Percentiles rank a stretch among this genome's conserved stretches.
These are phyloP conservation scores for Zasmidium angulare DNA, from an alignment of 2,329 filamentous ascomycete species.

Conservation along the genomic window DNA sequence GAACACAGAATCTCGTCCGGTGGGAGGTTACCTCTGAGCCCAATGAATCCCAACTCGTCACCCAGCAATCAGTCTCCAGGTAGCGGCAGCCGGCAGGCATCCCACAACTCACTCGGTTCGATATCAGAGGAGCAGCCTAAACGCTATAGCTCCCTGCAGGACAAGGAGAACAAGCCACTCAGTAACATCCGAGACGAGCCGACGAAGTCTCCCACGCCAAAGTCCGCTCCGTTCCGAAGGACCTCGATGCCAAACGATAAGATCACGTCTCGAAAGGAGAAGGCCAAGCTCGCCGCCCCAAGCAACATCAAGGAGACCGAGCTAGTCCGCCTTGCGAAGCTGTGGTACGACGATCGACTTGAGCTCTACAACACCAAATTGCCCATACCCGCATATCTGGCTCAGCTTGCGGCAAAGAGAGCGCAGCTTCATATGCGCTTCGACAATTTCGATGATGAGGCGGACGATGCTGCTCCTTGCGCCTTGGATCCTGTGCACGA, in stretches of 20 bases:
- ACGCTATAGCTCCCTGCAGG: background rate
- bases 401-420: conserved; percentile 4
- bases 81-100: too few relatives aligned
- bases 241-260: too few relatives aligned
- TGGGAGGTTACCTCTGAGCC: too few relatives aligned
- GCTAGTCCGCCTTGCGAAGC: background rate
- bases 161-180: background rate
- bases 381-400: background rate
- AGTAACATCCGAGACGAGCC: background rate
- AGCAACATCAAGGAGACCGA: background rate
- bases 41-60: too few relatives aligned
- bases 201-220: background rate
- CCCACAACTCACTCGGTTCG: too few relatives aligned
- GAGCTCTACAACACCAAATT: background rate
- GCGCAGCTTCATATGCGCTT: conserved; percentile 10
- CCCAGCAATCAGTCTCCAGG: too few relatives aligned
- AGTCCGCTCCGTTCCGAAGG: background rate
- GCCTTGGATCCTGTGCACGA: conserved; percentile 5
- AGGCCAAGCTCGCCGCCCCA: background rate
- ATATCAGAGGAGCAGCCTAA: too few relatives aligned
- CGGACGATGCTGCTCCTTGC: background rate
- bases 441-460: background rate
- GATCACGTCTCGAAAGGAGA: background rate
- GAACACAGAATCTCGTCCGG: too few relatives aligned
- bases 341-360: background rate